Conservation (phyloP, 768 basidiomycete species). For the Ramaria rubella region DNA sequence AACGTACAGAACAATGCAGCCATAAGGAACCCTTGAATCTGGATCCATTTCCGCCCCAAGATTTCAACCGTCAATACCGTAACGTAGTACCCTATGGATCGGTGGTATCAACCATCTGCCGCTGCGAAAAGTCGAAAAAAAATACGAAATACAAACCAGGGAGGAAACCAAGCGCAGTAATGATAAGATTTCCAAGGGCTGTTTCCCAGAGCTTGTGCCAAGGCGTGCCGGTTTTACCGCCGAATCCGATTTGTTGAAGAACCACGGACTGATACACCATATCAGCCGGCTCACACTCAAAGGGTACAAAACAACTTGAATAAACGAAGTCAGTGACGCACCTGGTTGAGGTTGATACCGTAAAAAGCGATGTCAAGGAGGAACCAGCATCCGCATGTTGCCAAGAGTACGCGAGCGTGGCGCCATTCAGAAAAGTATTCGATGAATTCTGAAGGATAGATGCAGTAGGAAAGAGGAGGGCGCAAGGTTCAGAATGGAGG, state of each 20-base stretch:
- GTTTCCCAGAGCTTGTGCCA: conserved; percentile 66
- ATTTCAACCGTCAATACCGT: conserved; percentile 64
- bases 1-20: conserved; percentile 66
- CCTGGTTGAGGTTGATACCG: conserved; percentile 67
- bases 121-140: background rate
- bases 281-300: too few species aligned
- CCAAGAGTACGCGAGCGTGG: conserved; percentile 59
- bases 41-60: conserved; percentile 69
- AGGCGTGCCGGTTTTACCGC: conserved; percentile 45
- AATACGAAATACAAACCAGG: conserved; percentile 41
- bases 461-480: too few species aligned
- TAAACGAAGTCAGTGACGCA: background rate
- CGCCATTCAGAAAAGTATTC: conserved; percentile 68
- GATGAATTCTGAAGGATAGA: conserved; percentile 58
- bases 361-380: conserved; percentile 75
- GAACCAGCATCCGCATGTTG: conserved; percentile 68
- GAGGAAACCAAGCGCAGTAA: conserved; percentile 70
- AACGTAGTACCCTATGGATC: conserved; percentile 55
- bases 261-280: conserved; percentile 63
- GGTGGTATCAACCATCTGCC: background rate
- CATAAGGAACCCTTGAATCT: conserved; percentile 67
- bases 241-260: conserved; percentile 66
- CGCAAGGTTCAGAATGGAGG: too few species aligned
- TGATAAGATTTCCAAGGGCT: conserved; percentile 60
- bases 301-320: background rate